Base-by-base conservation (phyloP, 2,329 filamentous ascomycete species). In the Aureobasidium pullulans region DNA sequence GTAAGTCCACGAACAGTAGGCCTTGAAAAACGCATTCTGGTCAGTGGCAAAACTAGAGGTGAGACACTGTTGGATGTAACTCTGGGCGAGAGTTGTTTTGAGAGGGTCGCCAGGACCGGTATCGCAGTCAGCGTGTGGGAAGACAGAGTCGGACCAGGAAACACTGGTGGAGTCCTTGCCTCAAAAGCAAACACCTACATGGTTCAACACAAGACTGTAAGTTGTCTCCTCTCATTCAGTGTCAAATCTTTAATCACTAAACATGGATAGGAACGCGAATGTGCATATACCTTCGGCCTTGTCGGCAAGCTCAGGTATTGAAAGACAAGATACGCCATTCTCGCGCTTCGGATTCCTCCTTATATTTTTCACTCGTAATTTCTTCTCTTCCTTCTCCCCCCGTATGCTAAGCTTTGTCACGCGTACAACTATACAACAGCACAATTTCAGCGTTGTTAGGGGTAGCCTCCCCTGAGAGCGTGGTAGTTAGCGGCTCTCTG, bases 101-200 rank as follows among this genome's bases (percentile, higher is more conserved):
- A 92, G 65, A 79, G 89, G 16, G 84, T 96, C 62, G 92, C 90
- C 5, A 84, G 88, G 64, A 88, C 89, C 36, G 92, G 92, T 48
- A 93, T 96, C 67, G 89, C 94, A 1, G 85, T 96, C 59, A 92
- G 88, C 64, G 87, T 96, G 37, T 94, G 90, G 84, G 88, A 94
- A 71, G 77, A 79, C 63, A 67, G 70, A n/a, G 64, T 72, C 2
- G 73, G 73, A 15, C 67, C 71, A 7, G 76, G 77, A 32, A 75
- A 79, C 56, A 79, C 79, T 3, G 85, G 84, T 29, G 84, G 85
- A 36, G 81, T 84, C 4, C 64, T 68, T 42, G 79, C 77, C 34
- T 81, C 79, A 31, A 77, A 76, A 62, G 81, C 79, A 43, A 80
- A 76, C 62, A 78, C 85, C 10, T 88, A 84, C 68, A 87, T 88